Evolutionary conservation across 1,284 basidiomycete species (phyloP).

Genomic region (Moniliella sp.): DNA sequence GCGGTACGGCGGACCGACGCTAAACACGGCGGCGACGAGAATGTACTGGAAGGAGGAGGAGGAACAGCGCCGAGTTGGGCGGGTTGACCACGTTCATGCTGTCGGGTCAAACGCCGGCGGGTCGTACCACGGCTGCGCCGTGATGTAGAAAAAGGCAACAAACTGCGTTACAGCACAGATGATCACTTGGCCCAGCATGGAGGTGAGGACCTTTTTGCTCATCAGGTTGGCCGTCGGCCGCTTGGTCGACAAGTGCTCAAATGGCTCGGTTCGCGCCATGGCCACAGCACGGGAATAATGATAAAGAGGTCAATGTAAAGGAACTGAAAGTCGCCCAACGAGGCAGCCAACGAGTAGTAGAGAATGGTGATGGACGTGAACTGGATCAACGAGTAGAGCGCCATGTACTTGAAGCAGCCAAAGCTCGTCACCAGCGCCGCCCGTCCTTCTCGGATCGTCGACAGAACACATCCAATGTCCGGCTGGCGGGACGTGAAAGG

Average conservation of each 20-base stretch:
- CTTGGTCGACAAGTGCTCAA: conserved; percentile 57
- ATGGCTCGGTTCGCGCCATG: conserved; percentile 88
- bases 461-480: conserved; percentile 84
- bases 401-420: conserved; percentile 90
- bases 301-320: conserved; percentile 92
- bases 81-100: conserved; percentile 72
- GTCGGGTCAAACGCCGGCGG: conserved; percentile 47
- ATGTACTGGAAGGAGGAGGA: conserved; percentile 97
- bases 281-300: conserved; percentile 80
- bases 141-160: conserved; percentile 72
- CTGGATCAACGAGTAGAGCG: conserved; percentile 39
- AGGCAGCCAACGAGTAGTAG: conserved; percentile 86
- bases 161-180: conserved; percentile 65
- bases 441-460: conserved; percentile 71
- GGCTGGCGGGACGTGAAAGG: conserved; percentile 84
- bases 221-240: conserved; percentile 87
- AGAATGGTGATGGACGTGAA: conserved; percentile 58
- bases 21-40: conserved; percentile 82
- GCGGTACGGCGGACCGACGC: conserved; percentile 86
- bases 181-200: conserved; percentile 75
- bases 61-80: conserved; percentile 78
- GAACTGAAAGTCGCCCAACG: conserved; percentile 86
- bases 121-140: conserved; percentile 58
- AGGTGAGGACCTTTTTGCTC: conserved; percentile 79
- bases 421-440: conserved; percentile 91